Evolutionary conservation across 306 rosid genomes (phyloP), one percentile per base, ranked within the genome.

Genomic region (Urtica urens): DNA sequence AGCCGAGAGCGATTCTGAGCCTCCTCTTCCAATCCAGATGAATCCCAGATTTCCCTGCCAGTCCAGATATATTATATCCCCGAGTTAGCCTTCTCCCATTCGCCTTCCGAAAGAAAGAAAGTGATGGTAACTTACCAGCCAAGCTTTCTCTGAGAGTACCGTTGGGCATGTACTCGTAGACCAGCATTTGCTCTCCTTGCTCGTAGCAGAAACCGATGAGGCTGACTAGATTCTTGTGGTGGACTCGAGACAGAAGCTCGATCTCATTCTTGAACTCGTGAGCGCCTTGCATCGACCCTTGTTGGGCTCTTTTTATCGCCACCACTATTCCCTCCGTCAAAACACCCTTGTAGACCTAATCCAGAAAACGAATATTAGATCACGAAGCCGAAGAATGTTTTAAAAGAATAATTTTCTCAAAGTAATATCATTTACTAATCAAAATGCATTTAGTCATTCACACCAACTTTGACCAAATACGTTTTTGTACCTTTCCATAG

Each of bases 201-300:
- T 90, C 96, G 23, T 84, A 90, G 64, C 99, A 90, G 65, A 90
- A 90, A 13, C 99, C 99, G 4, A 85, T 71, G 5, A 90, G 96
- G 61, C 87, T 87, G 60, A 90, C 93, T 23, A 90, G 92, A 68
- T 90, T 90, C 73, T 90, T 90, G 83, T 90, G 99, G 67, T 90
- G 95, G 67, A 90, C 99, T 55, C 99, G 78, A 4, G 99, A 90
- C 55, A 90, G 99, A 67, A 90, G 62, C 66, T 90, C 99, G 10
- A 90, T 90, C 70, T 90, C 99, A 2, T 72, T 90, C 81, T 82
- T 85, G 79, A 90, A 90, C 79, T 90, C 95, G 12, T 68, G 64
- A 46, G 87, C 95, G 39, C 96, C 99, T 53, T 90, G 99, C 93
- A 65, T 79, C 51, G 99, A 90, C 79, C 93, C 99, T 63, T 79